Base-by-base conservation (phyloP, 1,139 yeast genomes). In the Casaregolazyma suthepensis region DNA sequence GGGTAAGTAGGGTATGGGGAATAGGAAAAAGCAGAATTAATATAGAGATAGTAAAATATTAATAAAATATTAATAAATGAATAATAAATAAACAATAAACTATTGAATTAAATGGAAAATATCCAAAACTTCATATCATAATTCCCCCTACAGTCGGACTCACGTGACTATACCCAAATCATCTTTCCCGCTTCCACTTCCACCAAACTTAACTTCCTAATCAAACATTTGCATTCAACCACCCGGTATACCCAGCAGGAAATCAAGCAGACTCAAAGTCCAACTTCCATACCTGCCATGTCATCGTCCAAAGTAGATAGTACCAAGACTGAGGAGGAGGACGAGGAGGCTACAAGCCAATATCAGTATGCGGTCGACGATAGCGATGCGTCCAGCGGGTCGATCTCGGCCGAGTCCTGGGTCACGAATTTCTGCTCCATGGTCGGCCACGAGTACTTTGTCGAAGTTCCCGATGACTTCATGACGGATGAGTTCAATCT, bases 401-500 rank as follows among this genome's bases (percentile, higher is more conserved):
- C 63, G 2, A 38, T 54, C 26, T 58, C 55, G 0, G 58, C 57
- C 22, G 63, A 60, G 15, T 85, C 94, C 46, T 93, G 99, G 99
- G 87, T 93, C 61, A 81, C 87, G 58, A 88, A 87, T 63, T 91
- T 85, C 70, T 90, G 97, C 67, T 81, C 88, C 46, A 77, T 85
- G 60, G 88, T 87, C 64, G 96, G 96, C 22, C 96, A 90, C 67
- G 97, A 93, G 65, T 91, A 85, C 69, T 90, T 90, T 70, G 96
- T 93, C 42, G 95, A 93, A 58, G 96, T 93, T 18, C 79, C 91
- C 1, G 93, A 88, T 55, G 97, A 90, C 52, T 93, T 90, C 68
- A 89, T 93, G 59, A 97, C 91, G 64, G 99, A 93, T 70, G 98
- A 93, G 64, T 93, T 93, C 75, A 93, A 93, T 66, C 76, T 93